Percentiles rank a stretch among this genome's conserved stretches.
These are phyloP conservation scores for Dryadomyces sulphureus DNA, from an alignment of 2,329 filamentous ascomycete species.

Conservation along the genomic window DNA sequence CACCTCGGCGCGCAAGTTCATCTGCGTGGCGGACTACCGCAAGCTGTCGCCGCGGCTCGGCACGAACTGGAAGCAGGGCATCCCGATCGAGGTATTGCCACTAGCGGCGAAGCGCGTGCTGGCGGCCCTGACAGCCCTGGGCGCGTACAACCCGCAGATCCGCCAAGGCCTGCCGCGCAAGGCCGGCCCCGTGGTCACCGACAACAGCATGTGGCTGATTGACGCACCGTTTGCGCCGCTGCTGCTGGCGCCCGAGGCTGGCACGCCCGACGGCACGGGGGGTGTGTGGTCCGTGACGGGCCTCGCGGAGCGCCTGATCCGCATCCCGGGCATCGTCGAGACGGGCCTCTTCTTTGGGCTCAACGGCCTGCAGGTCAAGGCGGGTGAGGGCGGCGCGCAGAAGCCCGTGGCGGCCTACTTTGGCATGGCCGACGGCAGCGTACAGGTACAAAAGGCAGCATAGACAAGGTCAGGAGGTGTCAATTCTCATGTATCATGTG, in stretches of 20 bases:
- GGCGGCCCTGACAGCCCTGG: conserved; percentile 54
- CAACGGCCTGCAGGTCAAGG: conserved; percentile 56
- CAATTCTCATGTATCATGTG: too few relatives aligned
- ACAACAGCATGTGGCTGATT: conserved; percentile 79
- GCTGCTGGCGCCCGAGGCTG: conserved; percentile 28
- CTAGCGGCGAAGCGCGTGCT: conserved; percentile 68
- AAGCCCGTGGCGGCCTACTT: conserved; percentile 93
- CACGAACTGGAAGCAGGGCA: conserved; percentile 61
- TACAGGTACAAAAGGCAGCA: conserved; percentile 32
- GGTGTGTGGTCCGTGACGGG: conserved; percentile 69
- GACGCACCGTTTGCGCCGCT: conserved; percentile 78
- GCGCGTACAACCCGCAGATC: conserved; percentile 55
- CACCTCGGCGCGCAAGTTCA: conserved; percentile 66
- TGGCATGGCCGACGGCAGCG: conserved; percentile 66
- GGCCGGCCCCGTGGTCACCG: conserved; percentile 65
- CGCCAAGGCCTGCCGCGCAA: conserved; percentile 57
- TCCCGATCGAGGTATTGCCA: conserved; percentile 89
- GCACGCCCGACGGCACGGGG: conserved; percentile 33
- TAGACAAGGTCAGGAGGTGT: neutral
- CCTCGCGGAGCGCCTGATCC: conserved; percentile 61
- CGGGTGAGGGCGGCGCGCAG: conserved; percentile 53
- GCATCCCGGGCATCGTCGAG: conserved; percentile 75
- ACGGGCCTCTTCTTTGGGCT: conserved; percentile 79
- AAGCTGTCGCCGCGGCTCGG: conserved; percentile 70
- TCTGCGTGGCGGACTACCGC: conserved; percentile 68